These are phyloP conservation scores for Aspergillus udagawae DNA, from an alignment of 2,329 filamentous ascomycete genomes.

Conservation along the genomic window DNA sequence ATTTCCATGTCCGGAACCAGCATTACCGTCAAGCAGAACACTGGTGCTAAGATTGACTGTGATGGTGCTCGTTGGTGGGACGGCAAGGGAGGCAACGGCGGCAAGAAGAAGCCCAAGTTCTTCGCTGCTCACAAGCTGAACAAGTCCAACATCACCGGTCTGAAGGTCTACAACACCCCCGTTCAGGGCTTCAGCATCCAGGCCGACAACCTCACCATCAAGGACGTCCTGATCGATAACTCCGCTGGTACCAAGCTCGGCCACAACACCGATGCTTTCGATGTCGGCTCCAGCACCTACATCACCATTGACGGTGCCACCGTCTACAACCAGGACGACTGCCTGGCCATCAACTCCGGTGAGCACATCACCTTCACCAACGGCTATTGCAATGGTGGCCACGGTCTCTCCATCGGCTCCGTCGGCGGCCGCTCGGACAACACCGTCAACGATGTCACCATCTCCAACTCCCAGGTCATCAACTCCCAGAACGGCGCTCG, in stretches of 20 bases:
- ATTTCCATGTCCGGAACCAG: constrained; percentile 57
- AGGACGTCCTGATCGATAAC: constrained; percentile 55
- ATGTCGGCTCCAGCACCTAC: constrained; percentile 39
- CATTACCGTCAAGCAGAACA: constrained; percentile 51
- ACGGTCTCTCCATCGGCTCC: constrained; percentile 57
- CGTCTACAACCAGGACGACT: constrained; percentile 59
- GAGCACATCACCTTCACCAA: constrained; percentile 32
- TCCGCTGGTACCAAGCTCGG: constrained; percentile 45
- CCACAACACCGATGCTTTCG: constrained; percentile 51
- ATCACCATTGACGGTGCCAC: constrained; percentile 50
- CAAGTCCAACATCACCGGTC: constrained; percentile 29
- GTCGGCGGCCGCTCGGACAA: constrained; percentile 58
- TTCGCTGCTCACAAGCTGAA: constrained; percentile 46
- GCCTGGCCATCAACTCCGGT: constrained; percentile 56
- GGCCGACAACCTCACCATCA: constrained; percentile 50
- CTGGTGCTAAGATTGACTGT: constrained; percentile 53
- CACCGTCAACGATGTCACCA: constrained; percentile 50
- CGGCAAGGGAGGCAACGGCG: constrained; percentile 56
- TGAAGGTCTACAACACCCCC: constrained; percentile 36
- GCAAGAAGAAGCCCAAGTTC: constrained; percentile 64
- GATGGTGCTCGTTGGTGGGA: constrained; percentile 60
- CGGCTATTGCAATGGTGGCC: constrained; percentile 32
- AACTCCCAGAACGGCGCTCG: constrained; percentile 56
- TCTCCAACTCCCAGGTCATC: constrained; percentile 46
- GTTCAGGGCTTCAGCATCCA: constrained; percentile 36